Evolutionary conservation across 2,329 filamentous ascomycete species (phyloP), one percentile per base, ranked within the genome.

Genomic region (Xylaria sp.): DNA sequence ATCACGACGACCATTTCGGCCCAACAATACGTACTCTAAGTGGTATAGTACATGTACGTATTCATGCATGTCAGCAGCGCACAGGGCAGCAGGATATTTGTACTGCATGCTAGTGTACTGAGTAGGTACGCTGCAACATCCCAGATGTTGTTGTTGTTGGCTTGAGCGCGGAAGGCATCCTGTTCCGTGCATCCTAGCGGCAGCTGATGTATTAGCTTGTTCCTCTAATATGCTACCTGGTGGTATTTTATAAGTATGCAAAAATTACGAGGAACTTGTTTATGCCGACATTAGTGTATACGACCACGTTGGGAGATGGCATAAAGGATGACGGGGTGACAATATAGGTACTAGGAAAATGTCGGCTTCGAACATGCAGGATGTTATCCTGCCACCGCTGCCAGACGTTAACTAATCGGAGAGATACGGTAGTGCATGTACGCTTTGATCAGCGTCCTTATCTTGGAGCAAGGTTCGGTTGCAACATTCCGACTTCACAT

Each of bases 51-150:
- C 28, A 28, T 4, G 3, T 28, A 28, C 28, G 34, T 58, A 13
- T 15, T 46, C 51, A 67, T 66, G 59, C 59, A 63, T 51, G 65
- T 63, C 52, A 56, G 50, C 48, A 54, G 63, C 25, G 55, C 46
- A 59, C 63, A 60, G 55, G 63, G 46, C 55, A 46, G 25, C 25
- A 51, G 44, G 44, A 65, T 46, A 15, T 23, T 5, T 46, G 13
- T 46, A 51, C 1, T 23, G 23, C n/a, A 2, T 20, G 10, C 6
- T 20, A 41, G 39, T 41, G 23, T 50, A 28, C 28, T 28, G 28
- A 28, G 28, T 28, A 10, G 46, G 9, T 20, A 46, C 18, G 18
- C 41, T n/a, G 25, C 28, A 18, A 54, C 51, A 28, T 54, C 8
- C 56, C 37, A 54, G 13, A 15, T 50, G 39, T 28, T 28, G 28